These are phyloP conservation scores for Fraxinus albicans DNA, from an alignment of 305 asterid genomes.

Conservation along the genomic window DNA sequence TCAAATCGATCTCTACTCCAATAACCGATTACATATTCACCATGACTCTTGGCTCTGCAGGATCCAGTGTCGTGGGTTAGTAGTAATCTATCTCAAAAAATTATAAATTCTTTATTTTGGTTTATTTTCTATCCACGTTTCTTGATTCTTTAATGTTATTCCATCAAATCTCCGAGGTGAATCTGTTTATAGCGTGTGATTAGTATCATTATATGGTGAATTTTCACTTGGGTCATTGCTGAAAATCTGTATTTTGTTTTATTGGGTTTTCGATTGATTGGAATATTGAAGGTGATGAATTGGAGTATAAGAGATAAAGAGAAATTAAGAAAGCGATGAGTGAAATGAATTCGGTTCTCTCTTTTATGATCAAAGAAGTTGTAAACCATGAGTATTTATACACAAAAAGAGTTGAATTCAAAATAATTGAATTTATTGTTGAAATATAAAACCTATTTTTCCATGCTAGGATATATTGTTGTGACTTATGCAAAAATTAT, in stretches of 20 bases:
- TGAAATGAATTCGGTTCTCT: background rate
- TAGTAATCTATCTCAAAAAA: constrained; percentile 1
- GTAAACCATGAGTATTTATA: background rate
- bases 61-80: constrained; percentile 66
- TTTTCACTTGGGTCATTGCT: background rate
- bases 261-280: background rate
- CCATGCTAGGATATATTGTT: background rate
- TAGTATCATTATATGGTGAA: background rate
- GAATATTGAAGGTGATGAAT: background rate
- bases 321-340: background rate
- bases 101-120: background rate
- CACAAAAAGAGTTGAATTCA: background rate
- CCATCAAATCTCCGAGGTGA: background rate
- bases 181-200: background rate
- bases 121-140: background rate
- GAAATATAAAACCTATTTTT: background rate
- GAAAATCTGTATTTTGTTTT: background rate
- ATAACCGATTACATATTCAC: constrained; percentile 10
- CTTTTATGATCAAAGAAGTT: background rate
- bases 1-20: constrained; percentile 27
- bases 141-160: background rate
- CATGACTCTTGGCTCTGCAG: constrained; percentile 64
- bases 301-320: background rate
- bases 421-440: background rate
- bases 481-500: background rate